Conservation (phyloP, 176 grass and related monocot genomes). For the Zizania latifolia region DNA sequence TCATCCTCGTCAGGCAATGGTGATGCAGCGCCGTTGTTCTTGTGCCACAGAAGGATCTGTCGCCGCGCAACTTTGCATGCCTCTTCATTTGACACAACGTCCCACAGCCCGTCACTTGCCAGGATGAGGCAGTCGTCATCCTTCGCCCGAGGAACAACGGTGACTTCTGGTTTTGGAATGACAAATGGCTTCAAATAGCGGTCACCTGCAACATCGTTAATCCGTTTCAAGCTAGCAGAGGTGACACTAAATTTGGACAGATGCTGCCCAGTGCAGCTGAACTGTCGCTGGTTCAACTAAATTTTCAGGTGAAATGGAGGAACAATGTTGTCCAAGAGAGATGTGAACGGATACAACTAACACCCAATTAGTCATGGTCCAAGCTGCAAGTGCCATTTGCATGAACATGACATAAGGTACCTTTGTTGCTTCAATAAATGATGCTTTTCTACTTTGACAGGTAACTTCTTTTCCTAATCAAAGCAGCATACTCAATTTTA, state of each 20-base stretch:
- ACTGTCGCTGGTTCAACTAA: constrained; percentile 32
- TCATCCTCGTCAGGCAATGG: constrained; percentile 21
- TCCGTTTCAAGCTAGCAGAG: constrained; percentile 9
- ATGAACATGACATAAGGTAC: constrained; percentile 38
- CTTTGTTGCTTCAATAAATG: constrained; percentile 35
- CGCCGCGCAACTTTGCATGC: constrained; percentile 63
- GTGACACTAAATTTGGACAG: constrained; percentile 12
- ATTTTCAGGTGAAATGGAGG: constrained; percentile 30
- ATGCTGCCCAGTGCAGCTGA: constrained; percentile 24
- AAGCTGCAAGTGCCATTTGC: constrained; percentile 31
- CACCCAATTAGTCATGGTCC: constrained; percentile 27
- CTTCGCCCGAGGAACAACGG: constrained; percentile 60
- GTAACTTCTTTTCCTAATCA: constrained; percentile 33
- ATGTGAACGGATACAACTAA: constrained; percentile 29
- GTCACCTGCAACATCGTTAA: constrained; percentile 53
- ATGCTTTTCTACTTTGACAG: constrained; percentile 32
- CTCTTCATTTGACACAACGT: constrained; percentile 76
- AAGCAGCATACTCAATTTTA: constrained; percentile 35
- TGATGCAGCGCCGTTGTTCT: constrained; percentile 48
- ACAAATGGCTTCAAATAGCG: constrained; percentile 72
- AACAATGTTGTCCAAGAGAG: constrained; percentile 3
- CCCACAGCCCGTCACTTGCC: constrained; percentile 84
- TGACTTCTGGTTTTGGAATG: constrained; percentile 68
- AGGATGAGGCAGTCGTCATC: constrained; percentile 82
- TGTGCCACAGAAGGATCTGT: constrained; percentile 82